These are phyloP conservation scores for Ascochyta pisi DNA, from an alignment of 2,329 filamentous ascomycete species.

Conservation along the genomic window DNA sequence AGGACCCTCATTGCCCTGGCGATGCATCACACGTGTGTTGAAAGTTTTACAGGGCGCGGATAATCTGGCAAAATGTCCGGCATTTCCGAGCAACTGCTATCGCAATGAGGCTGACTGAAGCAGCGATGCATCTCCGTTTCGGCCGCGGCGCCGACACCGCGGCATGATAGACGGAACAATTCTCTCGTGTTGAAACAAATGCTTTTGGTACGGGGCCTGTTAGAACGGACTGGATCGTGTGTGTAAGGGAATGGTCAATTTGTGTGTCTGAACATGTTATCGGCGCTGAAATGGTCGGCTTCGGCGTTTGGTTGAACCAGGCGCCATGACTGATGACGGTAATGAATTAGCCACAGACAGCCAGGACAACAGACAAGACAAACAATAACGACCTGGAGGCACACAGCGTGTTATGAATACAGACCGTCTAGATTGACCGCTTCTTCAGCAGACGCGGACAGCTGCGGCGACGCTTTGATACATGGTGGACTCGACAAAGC, in stretches of 20 bases:
- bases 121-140: constrained; percentile 24
- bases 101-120: constrained; percentile 19
- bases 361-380: background rate
- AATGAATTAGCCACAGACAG: constrained; percentile 5
- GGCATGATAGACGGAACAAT: constrained; percentile 35
- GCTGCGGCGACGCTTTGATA: constrained; percentile 22
- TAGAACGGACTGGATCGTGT: constrained; percentile 7
- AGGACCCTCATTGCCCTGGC: constrained; percentile 1
- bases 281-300: constrained; percentile 10
- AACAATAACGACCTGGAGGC: background rate
- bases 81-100: background rate
- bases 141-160: constrained; percentile 36
- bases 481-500: constrained; percentile 10
- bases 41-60: constrained; percentile 14
- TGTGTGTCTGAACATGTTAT: constrained; percentile 2
- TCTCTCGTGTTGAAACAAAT: constrained; percentile 16
- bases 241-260: constrained; percentile 15
- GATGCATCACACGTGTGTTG: constrained; percentile 6
- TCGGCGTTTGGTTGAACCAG: constrained; percentile 15
- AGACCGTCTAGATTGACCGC: constrained; percentile 6
- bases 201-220: constrained; percentile 11
- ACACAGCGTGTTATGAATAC: background rate
- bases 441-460: constrained; percentile 12
- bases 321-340: constrained; percentile 5
- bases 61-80: constrained; percentile 19